These are phyloP conservation scores for Diaporthe nobilis DNA, from an alignment of 2,329 filamentous ascomycete genomes.

Conservation along the genomic window DNA sequence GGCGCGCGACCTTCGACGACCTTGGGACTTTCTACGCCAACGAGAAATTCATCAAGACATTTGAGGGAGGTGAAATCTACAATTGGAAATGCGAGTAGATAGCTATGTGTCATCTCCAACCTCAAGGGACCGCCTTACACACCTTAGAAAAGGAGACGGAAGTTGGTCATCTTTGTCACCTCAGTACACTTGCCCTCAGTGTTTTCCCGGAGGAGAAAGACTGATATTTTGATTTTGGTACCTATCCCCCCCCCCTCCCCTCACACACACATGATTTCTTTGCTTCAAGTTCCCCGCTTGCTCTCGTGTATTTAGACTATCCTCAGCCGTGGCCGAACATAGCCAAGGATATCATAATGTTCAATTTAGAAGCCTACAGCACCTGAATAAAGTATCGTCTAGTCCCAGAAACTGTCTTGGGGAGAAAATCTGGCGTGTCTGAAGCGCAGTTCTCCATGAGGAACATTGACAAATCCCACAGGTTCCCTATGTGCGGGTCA, in stretches of 20 bases:
- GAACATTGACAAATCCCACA: not conserved
- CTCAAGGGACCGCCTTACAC: not conserved
- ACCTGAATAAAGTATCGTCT: not conserved
- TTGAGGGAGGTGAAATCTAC: conserved; percentile 1
- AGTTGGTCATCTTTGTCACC: not conserved
- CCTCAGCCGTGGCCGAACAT: not conserved
- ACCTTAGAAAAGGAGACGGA: not conserved
- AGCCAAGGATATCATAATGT: not conserved
- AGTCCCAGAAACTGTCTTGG: not conserved
- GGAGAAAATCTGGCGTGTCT: not conserved
- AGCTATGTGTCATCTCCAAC: no score
- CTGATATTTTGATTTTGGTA: not conserved
- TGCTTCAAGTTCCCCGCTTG: not conserved
- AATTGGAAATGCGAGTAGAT: conserved; percentile 2
- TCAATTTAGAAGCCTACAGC: not conserved
- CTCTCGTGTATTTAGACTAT: not conserved
- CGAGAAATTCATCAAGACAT: conserved; percentile 5
- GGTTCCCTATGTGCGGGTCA: no score
- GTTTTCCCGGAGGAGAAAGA: no score
- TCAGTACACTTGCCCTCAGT: not conserved
- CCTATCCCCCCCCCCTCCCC: no score
- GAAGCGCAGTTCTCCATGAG: not conserved
- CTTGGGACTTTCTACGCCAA: conserved; percentile 11
- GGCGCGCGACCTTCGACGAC: conserved; percentile 11
- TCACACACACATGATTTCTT: no score